Percentiles rank a stretch among this genome's conserved stretches.
These are phyloP conservation scores for Podaxis sp. DNA, from an alignment of 768 basidiomycete genomes.

Conservation along the genomic window DNA sequence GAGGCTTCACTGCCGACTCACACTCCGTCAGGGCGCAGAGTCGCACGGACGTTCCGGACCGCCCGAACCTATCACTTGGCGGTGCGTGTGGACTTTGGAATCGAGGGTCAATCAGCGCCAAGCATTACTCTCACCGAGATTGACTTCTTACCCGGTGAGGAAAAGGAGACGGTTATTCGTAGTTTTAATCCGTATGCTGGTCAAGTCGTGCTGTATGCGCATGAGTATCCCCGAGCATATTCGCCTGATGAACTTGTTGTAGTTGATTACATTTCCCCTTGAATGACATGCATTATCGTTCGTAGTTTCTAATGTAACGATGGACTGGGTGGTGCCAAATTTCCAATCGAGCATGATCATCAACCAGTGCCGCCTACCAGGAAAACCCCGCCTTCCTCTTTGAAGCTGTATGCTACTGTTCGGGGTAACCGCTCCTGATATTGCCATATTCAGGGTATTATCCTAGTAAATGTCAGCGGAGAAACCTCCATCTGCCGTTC, in stretches of 20 bases:
- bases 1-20: neutral
- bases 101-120: neutral
- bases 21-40: neutral
- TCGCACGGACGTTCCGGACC: neutral
- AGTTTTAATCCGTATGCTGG: slow-evolving; percentile 9
- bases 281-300: neutral
- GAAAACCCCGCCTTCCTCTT: too few species aligned
- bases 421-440: too few species aligned
- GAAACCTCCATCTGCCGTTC: too few species aligned
- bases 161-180: neutral
- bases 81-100: neutral
- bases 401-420: too few species aligned
- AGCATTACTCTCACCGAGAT: slow-evolving; percentile 1
- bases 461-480: too few species aligned
- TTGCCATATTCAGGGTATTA: too few species aligned
- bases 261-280: neutral
- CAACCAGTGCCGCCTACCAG: too few species aligned
- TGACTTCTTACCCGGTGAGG: neutral
- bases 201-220: neutral
- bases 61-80: neutral
- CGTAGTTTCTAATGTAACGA: neutral
- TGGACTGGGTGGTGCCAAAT: too few species aligned
- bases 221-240: neutral
- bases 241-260: neutral
- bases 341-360: too few species aligned